These are phyloP conservation scores for Pseudocercospora macadamiae DNA, from an alignment of 2,329 filamentous ascomycete species.

Conservation along the genomic window DNA sequence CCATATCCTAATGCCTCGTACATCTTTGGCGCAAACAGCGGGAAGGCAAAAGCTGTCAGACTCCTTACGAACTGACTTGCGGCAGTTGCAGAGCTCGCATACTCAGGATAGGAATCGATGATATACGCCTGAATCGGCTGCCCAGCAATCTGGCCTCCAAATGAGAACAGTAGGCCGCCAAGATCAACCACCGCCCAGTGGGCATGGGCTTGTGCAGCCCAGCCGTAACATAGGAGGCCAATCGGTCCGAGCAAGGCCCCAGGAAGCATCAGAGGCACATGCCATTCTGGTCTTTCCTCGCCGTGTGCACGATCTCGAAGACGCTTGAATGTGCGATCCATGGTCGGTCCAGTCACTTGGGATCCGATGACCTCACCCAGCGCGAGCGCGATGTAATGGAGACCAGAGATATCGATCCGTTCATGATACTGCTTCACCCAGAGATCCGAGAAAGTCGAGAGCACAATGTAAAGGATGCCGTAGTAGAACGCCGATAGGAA, in stretches of 20 bases:
- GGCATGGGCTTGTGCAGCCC: slow-evolving; percentile 43
- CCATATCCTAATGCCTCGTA: slow-evolving; percentile 42
- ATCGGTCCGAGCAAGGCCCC: slow-evolving; percentile 24
- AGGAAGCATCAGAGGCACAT: slow-evolving; percentile 30
- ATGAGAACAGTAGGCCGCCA: slow-evolving; percentile 23
- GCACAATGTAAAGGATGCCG: slow-evolving; percentile 42
- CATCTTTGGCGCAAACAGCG: slow-evolving; percentile 51
- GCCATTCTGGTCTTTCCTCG: slow-evolving; percentile 25
- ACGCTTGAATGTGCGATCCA: slow-evolving; percentile 21
- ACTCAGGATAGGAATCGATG: slow-evolving; percentile 51
- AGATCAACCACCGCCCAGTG: slow-evolving; percentile 43
- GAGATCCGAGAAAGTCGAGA: slow-evolving; percentile 47
- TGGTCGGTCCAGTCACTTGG: slow-evolving; percentile 21
- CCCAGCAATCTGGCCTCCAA: slow-evolving; percentile 19
- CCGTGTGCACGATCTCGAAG: slow-evolving; percentile 14
- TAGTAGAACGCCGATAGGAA: slow-evolving; percentile 18
- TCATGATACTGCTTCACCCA: slow-evolving; percentile 43
- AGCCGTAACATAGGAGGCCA: slow-evolving; percentile 50
- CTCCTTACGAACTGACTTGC: slow-evolving; percentile 51
- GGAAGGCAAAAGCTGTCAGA: slow-evolving; percentile 53
- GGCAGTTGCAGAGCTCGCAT: slow-evolving; percentile 52
- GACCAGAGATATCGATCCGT: slow-evolving; percentile 40
- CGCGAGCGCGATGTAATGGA: slow-evolving; percentile 51
- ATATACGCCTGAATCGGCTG: slow-evolving; percentile 41
- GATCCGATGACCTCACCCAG: slow-evolving; percentile 39